These are phyloP conservation scores for Juncus effusus DNA, from an alignment of 176 grass and related monocot species.

Conservation along the genomic window DNA sequence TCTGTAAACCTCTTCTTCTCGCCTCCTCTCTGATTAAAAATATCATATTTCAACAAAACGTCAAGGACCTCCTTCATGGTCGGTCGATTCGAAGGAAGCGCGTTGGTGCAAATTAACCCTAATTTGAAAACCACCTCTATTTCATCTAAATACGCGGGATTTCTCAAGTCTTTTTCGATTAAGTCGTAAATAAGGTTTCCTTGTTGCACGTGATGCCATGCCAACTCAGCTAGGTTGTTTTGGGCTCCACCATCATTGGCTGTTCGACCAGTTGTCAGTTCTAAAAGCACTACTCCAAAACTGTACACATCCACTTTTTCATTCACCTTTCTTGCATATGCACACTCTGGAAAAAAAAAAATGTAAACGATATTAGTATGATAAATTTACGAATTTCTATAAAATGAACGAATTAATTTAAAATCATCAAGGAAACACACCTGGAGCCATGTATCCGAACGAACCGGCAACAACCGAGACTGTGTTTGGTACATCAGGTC, in stretches of 20 bases:
- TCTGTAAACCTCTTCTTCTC: conserved; percentile 23
- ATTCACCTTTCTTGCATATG: conserved; percentile 53
- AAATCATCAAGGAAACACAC: conserved; percentile 23
- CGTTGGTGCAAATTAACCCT: conserved; percentile 51
- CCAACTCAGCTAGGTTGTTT: conserved; percentile 56
- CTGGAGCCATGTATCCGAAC: conserved; percentile 90
- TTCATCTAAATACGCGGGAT: conserved; percentile 33
- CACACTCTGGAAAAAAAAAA: conserved; percentile 39
- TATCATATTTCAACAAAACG: conserved; percentile 50
- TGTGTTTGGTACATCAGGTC: conserved; percentile 35
- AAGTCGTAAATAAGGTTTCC: conserved; percentile 30
- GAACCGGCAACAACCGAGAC: conserved; percentile 69
- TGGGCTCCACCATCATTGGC: conserved; percentile 57
- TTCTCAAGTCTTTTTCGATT: conserved; percentile 39
- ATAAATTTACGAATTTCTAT: not conserved
- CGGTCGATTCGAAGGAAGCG: conserved; percentile 46
- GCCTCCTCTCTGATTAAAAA: conserved; percentile 24
- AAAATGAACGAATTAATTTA: not conserved
- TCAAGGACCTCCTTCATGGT: conserved; percentile 68
- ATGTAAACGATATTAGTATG: not conserved
- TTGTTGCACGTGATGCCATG: conserved; percentile 37
- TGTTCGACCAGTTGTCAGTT: conserved; percentile 64
- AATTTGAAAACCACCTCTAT: conserved; percentile 64
- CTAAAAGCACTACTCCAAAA: conserved; percentile 84
- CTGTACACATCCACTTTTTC: conserved; percentile 89